These are phyloP conservation scores for Saccharomycopsis phalli DNA, from an alignment of 1,139 yeast genomes.

Conservation along the genomic window DNA sequence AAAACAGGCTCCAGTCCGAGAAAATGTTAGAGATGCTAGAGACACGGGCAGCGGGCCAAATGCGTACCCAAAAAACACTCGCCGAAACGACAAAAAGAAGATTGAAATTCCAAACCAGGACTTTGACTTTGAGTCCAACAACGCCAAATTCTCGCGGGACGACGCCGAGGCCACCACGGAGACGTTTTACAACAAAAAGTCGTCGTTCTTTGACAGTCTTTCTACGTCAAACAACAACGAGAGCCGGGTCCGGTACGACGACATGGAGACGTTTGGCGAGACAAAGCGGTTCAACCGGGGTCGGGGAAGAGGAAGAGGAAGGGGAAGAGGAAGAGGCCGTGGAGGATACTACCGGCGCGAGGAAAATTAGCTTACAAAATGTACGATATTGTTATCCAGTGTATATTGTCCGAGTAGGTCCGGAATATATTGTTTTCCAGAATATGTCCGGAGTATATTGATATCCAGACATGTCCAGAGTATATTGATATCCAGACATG, in stretches of 20 bases:
- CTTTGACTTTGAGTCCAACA: constrained; percentile 60
- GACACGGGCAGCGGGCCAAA: not conserved
- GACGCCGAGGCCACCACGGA: constrained; percentile 22
- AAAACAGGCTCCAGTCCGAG: not conserved
- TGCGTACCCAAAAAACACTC: not conserved
- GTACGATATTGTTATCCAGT: no score
- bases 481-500: no score
- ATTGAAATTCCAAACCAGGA: constrained; percentile 35
- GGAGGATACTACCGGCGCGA: constrained; percentile 22
- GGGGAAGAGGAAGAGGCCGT: constrained; percentile 28
- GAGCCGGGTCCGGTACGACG: constrained; percentile 32
- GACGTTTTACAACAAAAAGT: constrained; percentile 51
- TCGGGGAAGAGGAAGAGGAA: constrained; percentile 30
- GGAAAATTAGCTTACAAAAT: no score
- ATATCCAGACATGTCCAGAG: no score
- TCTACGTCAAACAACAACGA: constrained; percentile 46
- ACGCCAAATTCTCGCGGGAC: constrained; percentile 47
- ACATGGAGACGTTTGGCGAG: constrained; percentile 58
- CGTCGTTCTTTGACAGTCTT: constrained; percentile 75
- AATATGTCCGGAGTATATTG: no score
- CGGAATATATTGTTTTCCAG: no score
- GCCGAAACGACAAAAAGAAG: constrained; percentile 7
- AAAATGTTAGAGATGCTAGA: no score
- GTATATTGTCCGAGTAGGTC: no score
- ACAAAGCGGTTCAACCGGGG: constrained; percentile 27